Evolutionary conservation across 2,329 filamentous ascomycete genomes (phyloP).

Genomic region (Dryadomyces quercivorus): DNA sequence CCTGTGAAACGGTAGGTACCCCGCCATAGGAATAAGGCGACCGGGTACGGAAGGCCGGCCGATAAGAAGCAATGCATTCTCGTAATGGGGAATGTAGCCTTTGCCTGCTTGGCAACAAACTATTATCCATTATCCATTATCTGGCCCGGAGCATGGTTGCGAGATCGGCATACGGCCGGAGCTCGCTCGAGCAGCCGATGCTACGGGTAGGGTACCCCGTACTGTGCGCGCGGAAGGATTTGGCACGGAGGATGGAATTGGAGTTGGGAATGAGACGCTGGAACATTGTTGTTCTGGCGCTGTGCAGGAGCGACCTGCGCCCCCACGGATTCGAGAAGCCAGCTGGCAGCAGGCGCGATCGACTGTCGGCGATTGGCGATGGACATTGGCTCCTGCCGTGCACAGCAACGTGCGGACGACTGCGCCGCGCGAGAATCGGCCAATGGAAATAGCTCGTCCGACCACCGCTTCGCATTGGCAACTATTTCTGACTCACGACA

Average conservation of each 20-base stretch:
- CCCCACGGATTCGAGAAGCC: not conserved
- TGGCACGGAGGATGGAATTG: not conserved
- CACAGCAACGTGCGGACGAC: not conserved
- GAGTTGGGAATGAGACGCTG: not conserved
- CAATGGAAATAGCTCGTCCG: no score
- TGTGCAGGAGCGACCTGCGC: not conserved
- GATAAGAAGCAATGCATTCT: not conserved
- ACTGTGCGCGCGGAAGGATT: not conserved
- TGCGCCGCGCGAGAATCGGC: no score
- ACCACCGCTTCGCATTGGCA: not conserved
- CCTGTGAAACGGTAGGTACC: not conserved
- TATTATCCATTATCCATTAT: not conserved
- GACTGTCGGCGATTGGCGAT: not conserved
- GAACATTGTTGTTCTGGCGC: not conserved
- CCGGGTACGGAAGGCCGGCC: not conserved
- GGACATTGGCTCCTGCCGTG: not conserved
- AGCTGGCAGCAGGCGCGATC: not conserved
- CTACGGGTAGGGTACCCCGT: not conserved
- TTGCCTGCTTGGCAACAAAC: not conserved
- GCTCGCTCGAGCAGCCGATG: no score
- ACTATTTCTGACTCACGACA: not conserved
- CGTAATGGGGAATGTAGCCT: not conserved
- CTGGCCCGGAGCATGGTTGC: not conserved
- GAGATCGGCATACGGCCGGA: not conserved
- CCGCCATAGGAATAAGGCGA: not conserved